Evolutionary conservation across 305 asterid genomes (phyloP), one percentile per base, ranked within the genome.

Genomic region (Solanum hybrid): DNA sequence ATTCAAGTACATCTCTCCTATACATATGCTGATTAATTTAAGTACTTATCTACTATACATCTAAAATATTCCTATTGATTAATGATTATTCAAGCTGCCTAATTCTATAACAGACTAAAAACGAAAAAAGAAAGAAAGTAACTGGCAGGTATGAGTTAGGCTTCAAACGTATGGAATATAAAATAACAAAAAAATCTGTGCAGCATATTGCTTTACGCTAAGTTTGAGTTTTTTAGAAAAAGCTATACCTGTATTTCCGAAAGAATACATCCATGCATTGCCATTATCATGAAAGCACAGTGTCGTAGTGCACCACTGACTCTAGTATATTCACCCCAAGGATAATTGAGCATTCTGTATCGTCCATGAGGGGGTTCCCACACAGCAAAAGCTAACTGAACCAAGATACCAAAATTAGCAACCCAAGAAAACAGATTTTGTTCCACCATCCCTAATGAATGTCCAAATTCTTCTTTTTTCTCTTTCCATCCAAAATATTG

Each of bases 291-390:
- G 94, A 96, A 97, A 5, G 99, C 97, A 92, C 99, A 96, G 89
- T 97, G 98, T 94, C 99, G 92, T 32, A 97, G 79, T 88, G 98
- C 97, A 76, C 99, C 99, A 32, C 98, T 97, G 72, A 96, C 98
- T 93, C 93, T 97, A 37, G 96, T 95, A 88, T 95, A 97, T 24
- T 94, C 96, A 64, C 93, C 90, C 99, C 98, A 95, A 7, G 99
- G 99, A 90, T 95, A 96, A 4, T 91, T 93, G 78, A 95, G 94
- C 98, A 95, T 96, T 64, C 90, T 96, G 94, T 97, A 97, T 36
- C 96, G 98, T 29, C 99, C 99, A 79, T 96, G 99, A 90, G 98
- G 99, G 1, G 99, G 99, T 92, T 97, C 99, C 99, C 99, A 97
- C 75, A 94, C 87, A 10, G 99, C 99, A 90, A 95, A 97, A 85